Base-by-base conservation (phyloP, 2,329 filamentous ascomycete species). In the Alternaria sp. region DNA sequence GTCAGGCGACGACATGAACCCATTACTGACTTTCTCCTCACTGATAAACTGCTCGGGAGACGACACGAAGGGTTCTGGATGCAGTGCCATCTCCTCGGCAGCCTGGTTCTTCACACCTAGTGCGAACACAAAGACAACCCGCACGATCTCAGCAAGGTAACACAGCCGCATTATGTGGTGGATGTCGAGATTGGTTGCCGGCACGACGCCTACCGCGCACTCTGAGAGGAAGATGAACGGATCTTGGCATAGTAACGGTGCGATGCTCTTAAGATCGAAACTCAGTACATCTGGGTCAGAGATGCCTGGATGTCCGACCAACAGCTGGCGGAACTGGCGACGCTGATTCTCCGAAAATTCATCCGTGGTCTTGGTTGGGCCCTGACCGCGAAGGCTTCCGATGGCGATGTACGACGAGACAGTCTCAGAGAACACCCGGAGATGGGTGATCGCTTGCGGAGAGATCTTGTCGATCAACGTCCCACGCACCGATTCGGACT, bases 61-160 rank as follows among this genome's bases (percentile, higher is more conserved):
- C 26, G 61, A 51, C 54, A 64, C 60, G 21, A 61, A 62, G 40
- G 28, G 52, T 21, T 65, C 58, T 19, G 47, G 56, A 17, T 56
- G 60, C 17, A 32, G 15, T 32, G 36, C 21, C 32, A 55, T 66
- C 25, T 55, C 50, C 30, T 59, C 56, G 7, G 43, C 52, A 21
- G 62, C 54, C 28, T 61, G 62, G 6, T 61, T 64, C 19, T 59
- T 65, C 9, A 51, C 61, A 19, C 61, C 68, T 32, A 62, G 57
- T 10, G 69, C 80, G 73, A 87, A 88, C 8, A 86, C 84, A 13
- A 89, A 76, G 15, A 93, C 86, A 6, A 93, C 89, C 81, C 97
- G 96, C 63, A 96, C 89, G 61, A 99, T 89, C 80, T 99, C 96
- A 3, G 93, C 93, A 59, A 97, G 86, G 76, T 97, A 97, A 81